Evolutionary conservation across 441 rosid species (phyloP), one percentile per base, ranked within the genome.

Genomic region (Adansonia grandidieri): DNA sequence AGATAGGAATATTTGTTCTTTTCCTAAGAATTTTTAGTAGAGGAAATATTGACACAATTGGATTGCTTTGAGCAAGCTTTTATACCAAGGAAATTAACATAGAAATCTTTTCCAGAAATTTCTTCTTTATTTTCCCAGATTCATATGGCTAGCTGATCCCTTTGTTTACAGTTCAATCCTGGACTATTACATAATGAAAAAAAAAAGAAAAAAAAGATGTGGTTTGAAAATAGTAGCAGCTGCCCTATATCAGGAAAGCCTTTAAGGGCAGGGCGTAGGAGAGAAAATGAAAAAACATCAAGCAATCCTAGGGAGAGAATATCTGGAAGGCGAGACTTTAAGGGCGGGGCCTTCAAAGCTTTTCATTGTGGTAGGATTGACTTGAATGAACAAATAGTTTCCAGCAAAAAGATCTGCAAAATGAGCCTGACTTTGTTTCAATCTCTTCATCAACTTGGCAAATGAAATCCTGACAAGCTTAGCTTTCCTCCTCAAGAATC

Each of bases 361-460:
- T 83, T 84, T 90, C 51, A 88, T 63, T 22, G 93, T 80, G 73
- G 90, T 74, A 40, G 97, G 99, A 80, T 87, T 94, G 64, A 96
- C 88, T 84, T 91, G 99, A 85, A 96, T 47, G 86, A 96, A 92
- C 51, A 96, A 82, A 83, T 94, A 96, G 56, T 94, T 96, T 50
- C 97, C 98, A 71, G 95, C 90, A 80, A 96, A 94, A 28, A 96
- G 87, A 84, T 96, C 98, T 37, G 92, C 94, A 78, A 93, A 86
- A 80, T 93, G 92, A 47, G 85, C 82, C 76, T 89, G 92, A 57
- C 97, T 84, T 73, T 91, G 91, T 76, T 85, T 94, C 78, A 94
- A 78, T 76, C 98, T 91, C 90, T 85, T 89, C 88, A 90, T 1
- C 57, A 93, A 71, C 60, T 81, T 89, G 7, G 83, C 83, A 75